Percentiles rank a stretch among this genome's conserved stretches.
phyloP scores from a whole-genome alignment of 2,329 filamentous ascomycete genomes.

The Metarhizium sp. region DNA sequence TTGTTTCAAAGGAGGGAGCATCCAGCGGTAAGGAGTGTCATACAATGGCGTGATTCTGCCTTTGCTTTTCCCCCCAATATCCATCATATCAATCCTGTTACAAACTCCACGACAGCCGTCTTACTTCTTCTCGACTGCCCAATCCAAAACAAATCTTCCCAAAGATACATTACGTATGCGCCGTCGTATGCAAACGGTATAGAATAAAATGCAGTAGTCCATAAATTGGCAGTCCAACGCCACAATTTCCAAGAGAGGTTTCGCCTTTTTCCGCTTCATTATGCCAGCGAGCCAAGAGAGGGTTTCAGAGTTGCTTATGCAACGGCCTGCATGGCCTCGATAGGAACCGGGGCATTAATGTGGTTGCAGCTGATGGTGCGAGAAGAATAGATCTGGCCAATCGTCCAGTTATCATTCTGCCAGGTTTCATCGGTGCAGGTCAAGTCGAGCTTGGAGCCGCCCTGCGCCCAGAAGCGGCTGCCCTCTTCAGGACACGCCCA shows the following conservation, averaged over 20 bases:
- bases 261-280: background rate
- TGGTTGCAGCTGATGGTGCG: slow-evolving; percentile 18
- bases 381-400: slow-evolving; percentile 21
- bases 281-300: background rate
- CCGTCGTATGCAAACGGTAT: background rate
- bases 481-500: slow-evolving; percentile 37
- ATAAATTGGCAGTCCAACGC: background rate
- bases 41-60: background rate
- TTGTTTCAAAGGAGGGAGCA: background rate
- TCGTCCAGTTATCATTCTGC: slow-evolving; percentile 22
- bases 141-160: background rate
- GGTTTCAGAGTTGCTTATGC: slow-evolving; percentile 9
- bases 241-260: background rate
- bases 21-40: background rate
- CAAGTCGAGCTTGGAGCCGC: slow-evolving; percentile 17
- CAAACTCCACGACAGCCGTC: background rate
- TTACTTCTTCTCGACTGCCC: background rate
- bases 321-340: slow-evolving; percentile 17
- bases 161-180: slow-evolving; percentile 4
- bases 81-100: background rate
- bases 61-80: background rate
- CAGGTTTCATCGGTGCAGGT: slow-evolving; percentile 17
- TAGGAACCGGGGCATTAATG: slow-evolving; percentile 14
- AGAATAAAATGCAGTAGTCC: background rate
- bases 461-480: slow-evolving; percentile 19